Conservation (phyloP, 768 basidiomycete genomes). For the Lactifluus pinguis region DNA sequence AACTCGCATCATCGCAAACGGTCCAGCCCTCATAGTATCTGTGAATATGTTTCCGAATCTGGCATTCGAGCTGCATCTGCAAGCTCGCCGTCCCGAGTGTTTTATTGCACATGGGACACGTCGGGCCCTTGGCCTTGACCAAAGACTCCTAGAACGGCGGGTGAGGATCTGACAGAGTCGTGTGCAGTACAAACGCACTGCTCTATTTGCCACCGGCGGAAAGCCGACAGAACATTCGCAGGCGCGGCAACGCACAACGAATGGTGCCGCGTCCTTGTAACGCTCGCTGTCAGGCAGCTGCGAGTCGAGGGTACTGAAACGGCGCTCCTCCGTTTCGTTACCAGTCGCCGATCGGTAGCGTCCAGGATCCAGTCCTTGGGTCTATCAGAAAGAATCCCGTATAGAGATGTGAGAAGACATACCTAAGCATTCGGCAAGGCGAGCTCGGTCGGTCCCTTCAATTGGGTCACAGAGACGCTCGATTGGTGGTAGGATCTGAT, state of each 20-base stretch:
- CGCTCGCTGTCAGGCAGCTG: constrained; percentile 83
- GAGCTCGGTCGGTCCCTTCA: constrained; percentile 86
- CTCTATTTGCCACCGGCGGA: constrained; percentile 47
- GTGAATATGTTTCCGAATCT: constrained; percentile 67
- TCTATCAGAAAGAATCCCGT: not conserved
- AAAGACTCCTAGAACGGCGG: constrained; percentile 47
- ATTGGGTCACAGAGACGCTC: constrained; percentile 95
- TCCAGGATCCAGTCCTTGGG: constrained; percentile 49
- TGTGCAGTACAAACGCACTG: constrained; percentile 31
- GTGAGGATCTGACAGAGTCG: not conserved
- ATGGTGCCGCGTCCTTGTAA: constrained; percentile 66
- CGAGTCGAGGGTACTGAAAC: constrained; percentile 77
- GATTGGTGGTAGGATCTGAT: constrained; percentile 90
- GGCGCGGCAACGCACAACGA: constrained; percentile 66
- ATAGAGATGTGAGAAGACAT: constrained; percentile 19
- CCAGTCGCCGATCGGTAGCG: constrained; percentile 38
- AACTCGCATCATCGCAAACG: constrained; percentile 79
- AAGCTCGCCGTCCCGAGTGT: constrained; percentile 51
- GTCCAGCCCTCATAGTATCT: constrained; percentile 88
- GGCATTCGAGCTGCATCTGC: constrained; percentile 76
- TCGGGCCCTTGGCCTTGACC: constrained; percentile 52
- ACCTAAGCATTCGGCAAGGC: constrained; percentile 95
- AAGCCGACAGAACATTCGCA: constrained; percentile 59
- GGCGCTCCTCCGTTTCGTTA: constrained; percentile 43
- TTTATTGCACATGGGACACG: constrained; percentile 59